These are phyloP conservation scores for Omphalotus olearius DNA, from an alignment of 1,284 basidiomycete species.

Conservation along the genomic window DNA sequence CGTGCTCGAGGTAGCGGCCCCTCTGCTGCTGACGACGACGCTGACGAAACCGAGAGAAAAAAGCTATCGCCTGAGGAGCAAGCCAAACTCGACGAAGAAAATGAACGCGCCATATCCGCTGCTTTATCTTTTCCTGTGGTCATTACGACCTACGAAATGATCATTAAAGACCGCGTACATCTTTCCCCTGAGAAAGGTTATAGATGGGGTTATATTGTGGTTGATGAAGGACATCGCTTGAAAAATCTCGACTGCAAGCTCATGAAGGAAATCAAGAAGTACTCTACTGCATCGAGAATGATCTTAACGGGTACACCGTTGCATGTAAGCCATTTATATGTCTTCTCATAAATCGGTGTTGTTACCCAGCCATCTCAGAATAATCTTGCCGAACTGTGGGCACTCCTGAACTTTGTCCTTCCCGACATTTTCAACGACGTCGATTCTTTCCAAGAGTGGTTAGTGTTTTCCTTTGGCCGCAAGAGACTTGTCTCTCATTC, in stretches of 20 bases:
- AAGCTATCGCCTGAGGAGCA: conserved; percentile 11
- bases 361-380: conserved; percentile 49
- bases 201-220: conserved; percentile 91
- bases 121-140: conserved; percentile 64
- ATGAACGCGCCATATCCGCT: conserved; percentile 11
- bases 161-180: conserved; percentile 76
- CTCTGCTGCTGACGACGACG: conserved; percentile 7
- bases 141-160: conserved; percentile 91
- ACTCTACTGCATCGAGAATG: conserved; percentile 82
- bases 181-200: conserved; percentile 47
- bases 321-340: conserved; percentile 53
- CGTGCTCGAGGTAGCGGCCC: conserved; percentile 10
- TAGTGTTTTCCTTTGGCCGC: conserved; percentile 21
- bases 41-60: conserved; percentile 18
- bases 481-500: neutral
- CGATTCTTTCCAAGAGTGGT: conserved; percentile 90
- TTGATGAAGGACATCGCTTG: conserved; percentile 92
- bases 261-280: conserved; percentile 89
- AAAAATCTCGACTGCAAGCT: conserved; percentile 92
- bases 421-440: conserved; percentile 91
- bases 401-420: conserved; percentile 90
- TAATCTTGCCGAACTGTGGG: conserved; percentile 93
- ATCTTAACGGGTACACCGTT: conserved; percentile 93
- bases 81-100: conserved; percentile 15
- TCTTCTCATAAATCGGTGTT: conserved; percentile 1